These are phyloP conservation scores for Hypocreales sp. DNA, from an alignment of 2,329 filamentous ascomycete genomes.

Conservation along the genomic window DNA sequence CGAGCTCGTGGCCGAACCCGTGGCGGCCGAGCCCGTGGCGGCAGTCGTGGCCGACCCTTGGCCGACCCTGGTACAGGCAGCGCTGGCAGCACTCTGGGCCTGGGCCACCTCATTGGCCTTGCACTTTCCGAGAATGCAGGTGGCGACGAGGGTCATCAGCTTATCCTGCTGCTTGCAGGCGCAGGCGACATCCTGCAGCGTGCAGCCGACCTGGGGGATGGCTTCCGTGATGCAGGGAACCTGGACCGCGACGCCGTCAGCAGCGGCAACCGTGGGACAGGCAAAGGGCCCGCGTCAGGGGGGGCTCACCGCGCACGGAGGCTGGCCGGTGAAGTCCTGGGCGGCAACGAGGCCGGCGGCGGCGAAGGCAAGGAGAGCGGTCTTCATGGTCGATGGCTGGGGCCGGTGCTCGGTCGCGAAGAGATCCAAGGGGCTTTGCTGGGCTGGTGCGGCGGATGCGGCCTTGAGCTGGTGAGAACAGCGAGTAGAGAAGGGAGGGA, in stretches of 20 bases:
- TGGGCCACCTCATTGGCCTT: conserved; percentile 11
- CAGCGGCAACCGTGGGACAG: too few species aligned
- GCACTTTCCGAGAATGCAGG: conserved; percentile 21
- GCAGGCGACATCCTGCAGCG: conserved; percentile 19
- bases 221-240: conserved; percentile 17
- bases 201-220: conserved; percentile 20
- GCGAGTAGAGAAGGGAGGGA: neutral
- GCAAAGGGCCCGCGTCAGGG: too few species aligned
- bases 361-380: conserved; percentile 15
- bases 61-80: conserved; percentile 12
- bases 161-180: conserved; percentile 20
- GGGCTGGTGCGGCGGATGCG: too few species aligned
- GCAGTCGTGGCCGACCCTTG: conserved; percentile 1
- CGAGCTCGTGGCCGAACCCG: neutral
- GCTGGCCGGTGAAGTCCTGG: conserved; percentile 19
- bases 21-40: neutral
- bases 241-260: conserved; percentile 6
- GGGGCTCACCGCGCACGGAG: conserved; percentile 22
- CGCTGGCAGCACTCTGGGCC: conserved; percentile 15
- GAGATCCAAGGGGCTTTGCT: too few species aligned
- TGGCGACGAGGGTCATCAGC: conserved; percentile 12
- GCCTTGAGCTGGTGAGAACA: too few species aligned
- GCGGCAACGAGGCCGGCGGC: conserved; percentile 20
- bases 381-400: conserved; percentile 30
- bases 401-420: too few species aligned